Evolutionary conservation across 495 filamentous ascomycete species (phyloP), one percentile per base, ranked within the genome.

Genomic region (Astrothelium subdiscretum): DNA sequence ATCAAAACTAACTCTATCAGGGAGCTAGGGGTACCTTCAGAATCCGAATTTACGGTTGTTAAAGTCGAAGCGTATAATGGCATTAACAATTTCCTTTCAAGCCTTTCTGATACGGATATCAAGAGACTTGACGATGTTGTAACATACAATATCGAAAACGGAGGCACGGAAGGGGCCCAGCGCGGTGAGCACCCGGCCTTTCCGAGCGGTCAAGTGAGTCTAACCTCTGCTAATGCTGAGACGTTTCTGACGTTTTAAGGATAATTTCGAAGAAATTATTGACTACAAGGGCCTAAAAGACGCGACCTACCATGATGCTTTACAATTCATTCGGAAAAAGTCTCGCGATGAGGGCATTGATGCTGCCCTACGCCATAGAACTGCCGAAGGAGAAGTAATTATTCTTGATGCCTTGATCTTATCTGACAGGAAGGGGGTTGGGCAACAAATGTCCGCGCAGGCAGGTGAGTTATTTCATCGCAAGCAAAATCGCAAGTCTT

Each of bases 401-500:
- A 22, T 35, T 12, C 31, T 60, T 3, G 58, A 60, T 26, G 58
- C 58, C n/a, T 22, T 60, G 4, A 35, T 60, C 31, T 1, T 71
- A 18, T 68, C 59, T 57, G 69, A 71, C 58, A 60, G 65, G 13
- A 69, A 68, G 32, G 63, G 65, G 4, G 61, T 60, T 10, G 69
- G 68, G 10, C 69, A 69, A 48, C 68, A 68, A 32, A 43, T 71
- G 48, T 65, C 69, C 20, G 69, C 68, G 10, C 69, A 71, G 62
- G 69, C 69, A 32, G 68, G 69, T 70, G 54, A 58, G 54, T 8
- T 1, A 18, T 0, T 2, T 29, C 8, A 31, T 35, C 8, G 15
- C 2, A 15, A 24, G 24, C 31, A 31, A 31, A 2, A 26, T 29
- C 27, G 58, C n/a, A 0, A 13, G 2, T 6, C 48, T 44, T 26